phyloP scores from a whole-genome alignment of 225 moss, liverwort and hornwort species.

The Straminergon stramineum region DNA sequence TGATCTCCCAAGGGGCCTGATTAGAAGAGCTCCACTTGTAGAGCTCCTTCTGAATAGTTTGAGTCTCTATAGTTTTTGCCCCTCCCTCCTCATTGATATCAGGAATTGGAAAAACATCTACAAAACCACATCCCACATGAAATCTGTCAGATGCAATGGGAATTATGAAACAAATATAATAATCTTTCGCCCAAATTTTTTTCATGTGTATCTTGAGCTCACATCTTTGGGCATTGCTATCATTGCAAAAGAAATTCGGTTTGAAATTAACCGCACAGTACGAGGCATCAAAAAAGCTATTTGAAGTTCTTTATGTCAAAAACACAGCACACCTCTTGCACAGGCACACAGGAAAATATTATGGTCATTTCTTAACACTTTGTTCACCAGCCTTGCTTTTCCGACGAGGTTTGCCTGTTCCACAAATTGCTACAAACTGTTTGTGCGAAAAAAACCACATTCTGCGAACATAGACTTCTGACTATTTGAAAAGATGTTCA shows the following conservation, averaged over 20 bases:
- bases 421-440: background rate
- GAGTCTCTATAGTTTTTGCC: slow-evolving; percentile 7
- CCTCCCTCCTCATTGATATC: slow-evolving; percentile 7
- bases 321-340: slow-evolving; percentile 17
- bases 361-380: slow-evolving; percentile 29
- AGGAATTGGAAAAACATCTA: slow-evolving; percentile 20
- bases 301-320: background rate
- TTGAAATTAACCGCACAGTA: background rate
- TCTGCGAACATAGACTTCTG: background rate
- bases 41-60: slow-evolving; percentile 17
- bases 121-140: slow-evolving; percentile 5
- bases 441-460: background rate
- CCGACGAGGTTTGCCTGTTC: slow-evolving; percentile 30
- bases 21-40: slow-evolving; percentile 41
- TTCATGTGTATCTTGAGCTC: background rate
- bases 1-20: slow-evolving; percentile 46
- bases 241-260: background rate
- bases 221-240: background rate
- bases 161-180: background rate
- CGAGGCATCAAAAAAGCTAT: background rate
- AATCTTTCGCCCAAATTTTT: background rate
- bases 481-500: background rate
- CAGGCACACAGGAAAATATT: background rate
- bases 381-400: slow-evolving; percentile 33
- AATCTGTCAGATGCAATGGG: background rate